These are phyloP conservation scores for Corinectria fuckeliana DNA, from an alignment of 2,329 filamentous ascomycete species.

Conservation along the genomic window DNA sequence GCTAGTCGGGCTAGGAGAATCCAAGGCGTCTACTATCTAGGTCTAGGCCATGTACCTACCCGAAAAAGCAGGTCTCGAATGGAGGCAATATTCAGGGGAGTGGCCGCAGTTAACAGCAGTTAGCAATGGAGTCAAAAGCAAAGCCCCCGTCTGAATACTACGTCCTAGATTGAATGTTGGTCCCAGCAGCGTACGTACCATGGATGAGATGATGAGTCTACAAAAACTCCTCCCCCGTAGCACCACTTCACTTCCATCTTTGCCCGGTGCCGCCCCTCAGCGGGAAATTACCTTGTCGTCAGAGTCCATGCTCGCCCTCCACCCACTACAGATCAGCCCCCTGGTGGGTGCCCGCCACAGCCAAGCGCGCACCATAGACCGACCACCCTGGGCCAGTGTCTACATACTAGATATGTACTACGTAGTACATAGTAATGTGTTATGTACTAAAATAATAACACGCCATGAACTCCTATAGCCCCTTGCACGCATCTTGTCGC, in stretches of 20 bases:
- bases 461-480: slow-evolving; percentile 4
- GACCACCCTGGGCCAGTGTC: background rate
- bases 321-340: background rate
- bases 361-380: slow-evolving; percentile 3
- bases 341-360: slow-evolving; percentile 5
- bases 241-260: background rate
- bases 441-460: slow-evolving; percentile 19
- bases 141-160: background rate
- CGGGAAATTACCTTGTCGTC: slow-evolving; percentile 28
- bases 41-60: too few relatives aligned
- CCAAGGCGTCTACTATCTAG: background rate
- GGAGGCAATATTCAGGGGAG: background rate
- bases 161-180: background rate
- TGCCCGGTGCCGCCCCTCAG: background rate
- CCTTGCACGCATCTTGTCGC: background rate
- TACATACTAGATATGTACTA: too few relatives aligned
- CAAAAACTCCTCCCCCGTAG: background rate
- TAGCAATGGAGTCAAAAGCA: too few relatives aligned
- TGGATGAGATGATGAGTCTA: background rate
- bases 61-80: background rate
- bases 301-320: background rate
- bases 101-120: background rate
- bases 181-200: background rate
- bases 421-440: too few relatives aligned
- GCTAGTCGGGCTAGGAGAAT: background rate